Percentiles rank a stretch among this genome's conserved stretches.
These are phyloP conservation scores for Thelonectria blattea DNA, from an alignment of 2,329 filamentous ascomycete genomes.

Conservation along the genomic window DNA sequence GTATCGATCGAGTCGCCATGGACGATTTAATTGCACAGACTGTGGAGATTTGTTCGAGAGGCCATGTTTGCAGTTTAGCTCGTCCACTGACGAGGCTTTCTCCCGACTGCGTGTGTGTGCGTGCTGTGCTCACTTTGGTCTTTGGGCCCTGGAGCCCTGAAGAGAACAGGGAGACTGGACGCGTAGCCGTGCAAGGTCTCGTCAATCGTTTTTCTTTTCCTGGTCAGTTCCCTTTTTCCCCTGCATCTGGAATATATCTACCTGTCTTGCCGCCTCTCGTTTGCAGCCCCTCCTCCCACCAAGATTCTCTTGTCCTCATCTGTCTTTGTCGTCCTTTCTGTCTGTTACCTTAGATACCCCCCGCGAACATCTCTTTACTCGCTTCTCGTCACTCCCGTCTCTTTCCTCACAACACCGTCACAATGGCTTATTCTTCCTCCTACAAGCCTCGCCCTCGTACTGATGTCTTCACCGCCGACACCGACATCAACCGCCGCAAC, in stretches of 20 bases:
- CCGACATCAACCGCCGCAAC: conserved; percentile 70
- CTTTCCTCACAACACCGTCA: conserved; percentile 1
- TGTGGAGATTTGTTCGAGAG: background rate
- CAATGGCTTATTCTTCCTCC: conserved; percentile 40
- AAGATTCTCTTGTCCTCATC: background rate
- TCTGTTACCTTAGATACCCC: background rate
- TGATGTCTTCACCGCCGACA: conserved; percentile 69
- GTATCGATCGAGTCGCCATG: background rate
- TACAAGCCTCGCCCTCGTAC: conserved; percentile 52
- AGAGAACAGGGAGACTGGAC: background rate
- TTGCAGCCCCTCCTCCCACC: background rate
- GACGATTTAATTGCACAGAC: background rate
- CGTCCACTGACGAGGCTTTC: background rate
- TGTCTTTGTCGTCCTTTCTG: background rate
- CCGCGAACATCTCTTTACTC: too few relatives aligned
- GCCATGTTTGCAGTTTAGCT: background rate
- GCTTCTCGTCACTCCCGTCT: background rate
- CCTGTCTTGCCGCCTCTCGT: background rate
- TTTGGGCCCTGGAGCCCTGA: background rate
- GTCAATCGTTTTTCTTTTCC: background rate
- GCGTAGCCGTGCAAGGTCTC: background rate
- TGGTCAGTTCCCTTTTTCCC: background rate
- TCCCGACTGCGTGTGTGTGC: too few relatives aligned
- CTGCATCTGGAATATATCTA: background rate
- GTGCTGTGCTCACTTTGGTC: background rate